Conservation (phyloP, 2,329 filamentous ascomycete species). For the Cercospora sojina region DNA sequence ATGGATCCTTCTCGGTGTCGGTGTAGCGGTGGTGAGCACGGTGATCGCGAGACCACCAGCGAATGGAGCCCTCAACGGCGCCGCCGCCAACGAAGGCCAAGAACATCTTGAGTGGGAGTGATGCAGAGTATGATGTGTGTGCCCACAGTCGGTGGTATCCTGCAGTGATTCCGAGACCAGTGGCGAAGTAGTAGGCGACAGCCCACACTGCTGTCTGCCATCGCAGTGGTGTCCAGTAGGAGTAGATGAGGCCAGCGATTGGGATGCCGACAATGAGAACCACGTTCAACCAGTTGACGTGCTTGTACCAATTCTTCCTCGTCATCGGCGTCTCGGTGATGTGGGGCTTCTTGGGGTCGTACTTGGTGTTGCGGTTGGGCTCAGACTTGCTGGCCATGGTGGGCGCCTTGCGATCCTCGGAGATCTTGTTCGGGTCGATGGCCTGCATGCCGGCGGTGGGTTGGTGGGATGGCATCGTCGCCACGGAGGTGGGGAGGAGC, state of each 20-base stretch:
- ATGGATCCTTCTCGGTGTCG: conserved; percentile 88
- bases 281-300: conserved; percentile 92
- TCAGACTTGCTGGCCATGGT: conserved; percentile 37
- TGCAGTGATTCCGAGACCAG: conserved; percentile 48
- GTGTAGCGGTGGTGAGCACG: conserved; percentile 88
- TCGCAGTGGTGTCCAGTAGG: conserved; percentile 75
- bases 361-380: conserved; percentile 53
- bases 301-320: conserved; percentile 80
- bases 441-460: conserved; percentile 38
- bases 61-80: conserved; percentile 79
- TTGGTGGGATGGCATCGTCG: conserved; percentile 54
- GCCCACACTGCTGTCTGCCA: conserved; percentile 71
- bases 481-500: not conserved
- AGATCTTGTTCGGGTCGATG: conserved; percentile 25
- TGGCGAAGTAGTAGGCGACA: conserved; percentile 78
- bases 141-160: conserved; percentile 84
- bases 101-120: conserved; percentile 73
- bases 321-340: conserved; percentile 83
- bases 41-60: conserved; percentile 87
- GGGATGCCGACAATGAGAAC: conserved; percentile 77
- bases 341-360: conserved; percentile 72
- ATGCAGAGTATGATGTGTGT: conserved; percentile 78
- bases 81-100: conserved; percentile 78
- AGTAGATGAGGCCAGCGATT: conserved; percentile 67
- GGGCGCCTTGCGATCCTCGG: conserved; percentile 14